Percentiles rank a stretch among this genome's conserved stretches.
Conservation (phyloP, 2,329 filamentous ascomycete species). For the Diplodia mutila region DNA sequence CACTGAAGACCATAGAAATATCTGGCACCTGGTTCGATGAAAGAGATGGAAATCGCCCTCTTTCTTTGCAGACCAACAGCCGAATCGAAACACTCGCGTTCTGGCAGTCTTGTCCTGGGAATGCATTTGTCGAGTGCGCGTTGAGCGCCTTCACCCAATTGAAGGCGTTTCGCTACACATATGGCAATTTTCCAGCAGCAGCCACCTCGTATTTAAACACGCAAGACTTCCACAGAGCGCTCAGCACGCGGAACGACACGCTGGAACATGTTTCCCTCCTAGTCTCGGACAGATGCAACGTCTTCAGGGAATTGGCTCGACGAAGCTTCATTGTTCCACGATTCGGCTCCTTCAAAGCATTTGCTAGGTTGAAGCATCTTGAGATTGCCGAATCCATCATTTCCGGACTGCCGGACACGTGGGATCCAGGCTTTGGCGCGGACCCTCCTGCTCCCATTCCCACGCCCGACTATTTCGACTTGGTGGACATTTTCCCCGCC, state of each 20-base stretch:
- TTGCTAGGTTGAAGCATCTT: not conserved
- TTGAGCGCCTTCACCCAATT: not conserved
- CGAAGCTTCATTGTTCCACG: not conserved
- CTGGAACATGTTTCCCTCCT: not conserved
- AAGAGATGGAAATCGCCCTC: not conserved
- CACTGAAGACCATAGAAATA: not conserved
- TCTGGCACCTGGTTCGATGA: not conserved
- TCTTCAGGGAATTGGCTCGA: not conserved
- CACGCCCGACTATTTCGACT: not conserved
- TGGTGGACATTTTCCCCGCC: not conserved
- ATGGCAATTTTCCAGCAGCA: not conserved
- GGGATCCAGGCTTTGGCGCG: not conserved
- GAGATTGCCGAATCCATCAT: not conserved
- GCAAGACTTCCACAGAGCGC: not conserved
- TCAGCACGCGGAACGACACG: not conserved
- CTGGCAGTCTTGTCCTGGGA: not conserved
- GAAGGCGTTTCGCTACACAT: not conserved
- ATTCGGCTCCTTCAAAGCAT: constrained; percentile 1
- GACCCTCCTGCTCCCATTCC: not conserved
- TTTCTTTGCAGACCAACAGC: not conserved
- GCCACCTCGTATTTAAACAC: not conserved
- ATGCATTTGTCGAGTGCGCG: not conserved
- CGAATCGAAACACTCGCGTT: not conserved
- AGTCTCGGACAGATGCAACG: not conserved
- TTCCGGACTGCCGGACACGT: not conserved